Conservation (phyloP, 2,329 filamentous ascomycete species). For the Colletotrichum tofieldiae region DNA sequence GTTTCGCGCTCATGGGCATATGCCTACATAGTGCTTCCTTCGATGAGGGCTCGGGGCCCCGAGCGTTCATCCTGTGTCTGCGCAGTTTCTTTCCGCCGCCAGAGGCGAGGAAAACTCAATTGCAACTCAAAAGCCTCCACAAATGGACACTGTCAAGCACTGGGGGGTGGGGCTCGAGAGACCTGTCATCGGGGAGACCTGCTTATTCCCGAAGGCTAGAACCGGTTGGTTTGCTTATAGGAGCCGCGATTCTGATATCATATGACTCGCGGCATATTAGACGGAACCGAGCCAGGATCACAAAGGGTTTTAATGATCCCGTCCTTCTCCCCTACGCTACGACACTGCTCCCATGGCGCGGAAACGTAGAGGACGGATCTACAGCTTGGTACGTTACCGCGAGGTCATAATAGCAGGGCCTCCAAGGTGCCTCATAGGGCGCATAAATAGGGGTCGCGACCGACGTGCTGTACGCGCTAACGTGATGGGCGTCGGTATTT, state of each 20-base stretch:
- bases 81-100: neutral
- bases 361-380: neutral
- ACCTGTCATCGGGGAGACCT: neutral
- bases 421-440: slow-evolving; percentile 8
- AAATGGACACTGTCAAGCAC: no score
- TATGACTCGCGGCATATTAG: slow-evolving; percentile 31
- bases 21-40: neutral
- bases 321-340: neutral
- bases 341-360: neutral
- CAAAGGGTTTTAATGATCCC: neutral
- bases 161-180: neutral
- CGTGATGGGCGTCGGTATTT: neutral
- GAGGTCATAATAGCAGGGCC: neutral
- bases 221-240: neutral
- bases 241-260: neutral
- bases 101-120: neutral
- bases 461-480: no score
- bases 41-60: no score
- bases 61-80: neutral
- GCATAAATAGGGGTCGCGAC: neutral
- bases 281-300: slow-evolving; percentile 5
- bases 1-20: neutral
- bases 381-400: neutral
- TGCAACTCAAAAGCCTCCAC: neutral
- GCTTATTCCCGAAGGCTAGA: neutral